phyloP scores from a whole-genome alignment of 768 basidiomycete species.

The Zangia roseola region DNA sequence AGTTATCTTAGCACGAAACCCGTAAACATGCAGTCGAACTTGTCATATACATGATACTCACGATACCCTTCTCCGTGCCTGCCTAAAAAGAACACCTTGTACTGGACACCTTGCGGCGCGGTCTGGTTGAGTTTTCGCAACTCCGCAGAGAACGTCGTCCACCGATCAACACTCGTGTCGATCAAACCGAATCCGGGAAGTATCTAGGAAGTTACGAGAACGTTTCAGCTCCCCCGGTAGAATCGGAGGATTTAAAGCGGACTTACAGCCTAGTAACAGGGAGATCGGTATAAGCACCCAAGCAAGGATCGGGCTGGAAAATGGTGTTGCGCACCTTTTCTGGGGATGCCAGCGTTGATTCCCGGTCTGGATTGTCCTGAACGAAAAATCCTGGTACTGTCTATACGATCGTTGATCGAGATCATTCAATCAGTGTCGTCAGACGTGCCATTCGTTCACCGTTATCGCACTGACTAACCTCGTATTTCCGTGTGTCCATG shows the following conservation, averaged over 20 bases:
- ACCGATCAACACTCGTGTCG: constrained; percentile 49
- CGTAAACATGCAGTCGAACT: not conserved
- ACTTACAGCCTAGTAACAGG: constrained; percentile 13
- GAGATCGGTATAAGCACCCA: too few species aligned
- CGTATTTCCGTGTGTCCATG: too few species aligned
- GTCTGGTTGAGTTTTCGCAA: constrained; percentile 39
- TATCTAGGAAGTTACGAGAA: constrained; percentile 5
- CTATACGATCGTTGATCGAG: not conserved
- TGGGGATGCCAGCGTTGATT: not conserved
- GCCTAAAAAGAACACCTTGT: constrained; percentile 62
- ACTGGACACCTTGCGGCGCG: constrained; percentile 10
- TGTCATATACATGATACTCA: constrained; percentile 4
- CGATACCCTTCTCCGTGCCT: constrained; percentile 67
- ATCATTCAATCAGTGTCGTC: too few species aligned
- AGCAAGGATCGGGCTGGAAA: not conserved
- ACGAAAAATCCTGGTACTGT: constrained; percentile 21
- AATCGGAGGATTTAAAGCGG: too few species aligned
- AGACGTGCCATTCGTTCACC: too few species aligned
- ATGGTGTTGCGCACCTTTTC: constrained; percentile 6
- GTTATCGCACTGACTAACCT: too few species aligned
- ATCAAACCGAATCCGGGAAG: constrained; percentile 28
- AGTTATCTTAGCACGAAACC: constrained; percentile 52
- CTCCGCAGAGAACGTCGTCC: constrained; percentile 41
- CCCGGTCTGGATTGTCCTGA: constrained; percentile 13
- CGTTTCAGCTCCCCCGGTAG: too few species aligned